phyloP scores from a whole-genome alignment of 352 stramenopile genomes.

The Globisporangium yorkense region DNA sequence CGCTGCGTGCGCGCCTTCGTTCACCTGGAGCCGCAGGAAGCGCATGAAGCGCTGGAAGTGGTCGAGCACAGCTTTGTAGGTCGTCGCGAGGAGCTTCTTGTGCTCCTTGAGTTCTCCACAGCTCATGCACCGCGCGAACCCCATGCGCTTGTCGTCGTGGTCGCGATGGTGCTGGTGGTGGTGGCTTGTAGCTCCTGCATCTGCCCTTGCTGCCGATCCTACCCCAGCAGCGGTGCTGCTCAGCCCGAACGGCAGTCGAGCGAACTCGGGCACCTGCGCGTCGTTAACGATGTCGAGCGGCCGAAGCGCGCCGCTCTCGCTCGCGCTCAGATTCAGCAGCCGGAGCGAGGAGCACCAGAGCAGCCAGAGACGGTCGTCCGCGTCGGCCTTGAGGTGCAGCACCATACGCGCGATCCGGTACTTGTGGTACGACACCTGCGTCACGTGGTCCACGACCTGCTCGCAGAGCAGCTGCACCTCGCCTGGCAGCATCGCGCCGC shows the following conservation, averaged over 20 bases:
- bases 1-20: constrained; percentile 33
- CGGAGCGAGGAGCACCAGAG: constrained; percentile 93
- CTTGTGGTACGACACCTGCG: constrained; percentile 89
- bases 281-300: constrained; percentile 67
- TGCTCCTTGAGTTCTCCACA: constrained; percentile 72
- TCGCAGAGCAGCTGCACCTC: constrained; percentile 91
- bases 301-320: constrained; percentile 12
- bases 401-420: constrained; percentile 91
- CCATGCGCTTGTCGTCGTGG: constrained; percentile 5
- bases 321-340: constrained; percentile 33
- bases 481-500: constrained; percentile 85
- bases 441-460: constrained; percentile 90
- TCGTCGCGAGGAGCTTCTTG: constrained; percentile 73
- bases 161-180: not conserved
- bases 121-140: constrained; percentile 70
- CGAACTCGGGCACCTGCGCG: constrained; percentile 54
- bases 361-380: constrained; percentile 91
- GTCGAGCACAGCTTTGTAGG: constrained; percentile 92
- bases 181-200: not conserved
- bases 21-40: constrained; percentile 43
- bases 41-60: constrained; percentile 90
- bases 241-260: not conserved
- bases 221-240: not conserved
- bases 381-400: constrained; percentile 94
- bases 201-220: not conserved